Conservation (phyloP, 306 rosid species). For the Gleditsia sinensis region DNA sequence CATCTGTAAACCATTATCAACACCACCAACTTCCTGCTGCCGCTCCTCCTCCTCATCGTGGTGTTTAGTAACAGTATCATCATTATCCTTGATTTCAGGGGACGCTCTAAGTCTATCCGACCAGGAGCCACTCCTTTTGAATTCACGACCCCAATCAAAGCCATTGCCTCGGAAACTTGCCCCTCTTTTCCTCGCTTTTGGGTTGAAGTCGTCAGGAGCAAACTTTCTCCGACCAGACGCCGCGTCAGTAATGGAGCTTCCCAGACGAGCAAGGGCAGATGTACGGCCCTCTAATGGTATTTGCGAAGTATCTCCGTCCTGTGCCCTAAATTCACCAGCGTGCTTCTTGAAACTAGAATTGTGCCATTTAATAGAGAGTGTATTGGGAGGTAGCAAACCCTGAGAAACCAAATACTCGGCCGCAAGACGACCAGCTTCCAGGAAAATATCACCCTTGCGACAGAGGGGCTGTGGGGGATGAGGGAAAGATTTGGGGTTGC, state of each 20-base stretch:
- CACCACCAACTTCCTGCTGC: conserved; percentile 30
- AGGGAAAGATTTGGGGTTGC: conserved; percentile 43
- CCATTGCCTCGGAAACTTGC: conserved; percentile 48
- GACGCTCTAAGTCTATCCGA: conserved; percentile 56
- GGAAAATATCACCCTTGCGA: conserved; percentile 60
- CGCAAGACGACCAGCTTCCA: conserved; percentile 94
- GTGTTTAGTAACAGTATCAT: conserved; percentile 44
- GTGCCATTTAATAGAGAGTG: conserved; percentile 57
- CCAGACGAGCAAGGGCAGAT: conserved; percentile 67
- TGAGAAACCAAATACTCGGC: conserved; percentile 88
- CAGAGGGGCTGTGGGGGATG: conserved; percentile 1
- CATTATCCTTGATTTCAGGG: conserved; percentile 48
- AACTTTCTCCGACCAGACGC: conserved; percentile 59
- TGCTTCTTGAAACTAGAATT: conserved; percentile 54
- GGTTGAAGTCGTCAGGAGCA: conserved; percentile 57
- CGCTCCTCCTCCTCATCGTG: conserved; percentile 46
- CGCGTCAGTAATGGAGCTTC: conserved; percentile 42
- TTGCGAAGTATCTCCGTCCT: conserved; percentile 36
- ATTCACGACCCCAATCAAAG: conserved; percentile 72
- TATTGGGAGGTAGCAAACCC: conserved; percentile 72
- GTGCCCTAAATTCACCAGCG: conserved; percentile 30
- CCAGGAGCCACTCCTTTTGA: conserved; percentile 65
- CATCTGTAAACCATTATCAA: conserved; percentile 39
- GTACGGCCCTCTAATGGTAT: conserved; percentile 56
- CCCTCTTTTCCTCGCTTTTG: conserved; percentile 63